Evolutionary conservation across 2,329 filamentous ascomycete species (phyloP), one percentile per base, ranked within the genome.

Genomic region (Penicillium crustosum): DNA sequence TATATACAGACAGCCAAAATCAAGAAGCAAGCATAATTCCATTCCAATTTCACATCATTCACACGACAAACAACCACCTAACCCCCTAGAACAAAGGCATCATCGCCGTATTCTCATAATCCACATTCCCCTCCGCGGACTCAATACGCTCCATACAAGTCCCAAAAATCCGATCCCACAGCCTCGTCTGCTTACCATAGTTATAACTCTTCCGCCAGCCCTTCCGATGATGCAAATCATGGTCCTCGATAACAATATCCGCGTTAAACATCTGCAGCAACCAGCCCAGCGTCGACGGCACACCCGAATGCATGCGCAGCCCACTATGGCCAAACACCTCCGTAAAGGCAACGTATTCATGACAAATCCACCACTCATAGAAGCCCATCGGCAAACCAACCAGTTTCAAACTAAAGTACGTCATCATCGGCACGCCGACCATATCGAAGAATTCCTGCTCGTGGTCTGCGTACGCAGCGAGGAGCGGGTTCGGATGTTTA

Each of bases 291-390:
- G 75, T 72, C 2, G 69, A 70, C 0, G 77, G 74, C 1, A 74
- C 70, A 2, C 69, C 73, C 6, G 70, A 60, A 53, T 74, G 72
- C 17, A 80, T 54, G 1, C 78, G 69, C 9, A 67, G 15, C 1
- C 62, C 65, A 41, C 61, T 64, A 23, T 66, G 65, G 0, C 64
- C 65, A 35, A 65, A 63, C 0, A 67, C 65, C 41, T 67, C 65
- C 1, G 64, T 58, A 41, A 80, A 80, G 3, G 76, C 70, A 39
- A 80, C 68, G 48, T 78, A 80, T 55, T 78, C 67, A 49, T 79
- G 75, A 60, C 78, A 80, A 6, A 80, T 61, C 77, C 77, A 81
- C 76, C 75, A 78, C 29, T 79, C 77, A 47, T 79, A 79, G 61
- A 80, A 80, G 0, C 75, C 76, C 73, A 80, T 75, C 1, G 77